Conservation (phyloP, 1,284 basidiomycete genomes). For the Pseudozyma pruni region DNA sequence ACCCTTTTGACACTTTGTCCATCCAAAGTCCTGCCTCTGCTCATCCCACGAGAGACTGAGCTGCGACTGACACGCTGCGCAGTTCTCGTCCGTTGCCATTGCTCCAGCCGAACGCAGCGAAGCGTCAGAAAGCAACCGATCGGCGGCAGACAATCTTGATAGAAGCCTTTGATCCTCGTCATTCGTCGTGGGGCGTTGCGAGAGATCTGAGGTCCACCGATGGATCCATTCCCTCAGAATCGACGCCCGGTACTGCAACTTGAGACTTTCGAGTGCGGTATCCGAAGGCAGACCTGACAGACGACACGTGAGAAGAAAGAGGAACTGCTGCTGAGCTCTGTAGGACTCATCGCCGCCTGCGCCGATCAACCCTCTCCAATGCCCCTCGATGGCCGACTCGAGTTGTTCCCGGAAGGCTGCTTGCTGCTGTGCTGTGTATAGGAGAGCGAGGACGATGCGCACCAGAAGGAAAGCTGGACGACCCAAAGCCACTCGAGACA, state of each 20-base stretch:
- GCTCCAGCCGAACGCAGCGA: neutral
- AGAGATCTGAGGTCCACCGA: conserved; percentile 5
- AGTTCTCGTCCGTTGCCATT: conserved; percentile 16
- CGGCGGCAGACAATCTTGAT: neutral
- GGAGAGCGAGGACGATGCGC: conserved; percentile 16
- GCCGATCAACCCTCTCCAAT: conserved; percentile 8
- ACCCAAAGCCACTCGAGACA: neutral
- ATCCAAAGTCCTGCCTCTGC: conserved; percentile 12
- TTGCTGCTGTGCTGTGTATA: conserved; percentile 8
- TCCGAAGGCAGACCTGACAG: neutral
- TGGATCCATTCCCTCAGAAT: conserved; percentile 11
- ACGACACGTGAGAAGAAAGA: conserved; percentile 23
- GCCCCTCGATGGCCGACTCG: conserved; percentile 1
- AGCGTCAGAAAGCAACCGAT: conserved; percentile 1
- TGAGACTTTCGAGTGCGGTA: neutral
- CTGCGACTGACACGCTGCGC: conserved; percentile 31
- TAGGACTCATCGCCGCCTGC: neutral
- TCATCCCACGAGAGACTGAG: conserved; percentile 19
- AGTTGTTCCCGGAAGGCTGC: conserved; percentile 7
- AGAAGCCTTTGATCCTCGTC: conserved; percentile 4
- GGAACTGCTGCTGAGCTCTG: conserved; percentile 4
- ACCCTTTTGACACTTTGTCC: conserved; percentile 30
- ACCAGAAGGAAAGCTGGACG: conserved; percentile 8
- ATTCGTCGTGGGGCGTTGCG: neutral
- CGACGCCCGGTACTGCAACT: neutral